Base-by-base conservation (phyloP, 306 rosid genomes). In the Lathyrus aphaca region DNA sequence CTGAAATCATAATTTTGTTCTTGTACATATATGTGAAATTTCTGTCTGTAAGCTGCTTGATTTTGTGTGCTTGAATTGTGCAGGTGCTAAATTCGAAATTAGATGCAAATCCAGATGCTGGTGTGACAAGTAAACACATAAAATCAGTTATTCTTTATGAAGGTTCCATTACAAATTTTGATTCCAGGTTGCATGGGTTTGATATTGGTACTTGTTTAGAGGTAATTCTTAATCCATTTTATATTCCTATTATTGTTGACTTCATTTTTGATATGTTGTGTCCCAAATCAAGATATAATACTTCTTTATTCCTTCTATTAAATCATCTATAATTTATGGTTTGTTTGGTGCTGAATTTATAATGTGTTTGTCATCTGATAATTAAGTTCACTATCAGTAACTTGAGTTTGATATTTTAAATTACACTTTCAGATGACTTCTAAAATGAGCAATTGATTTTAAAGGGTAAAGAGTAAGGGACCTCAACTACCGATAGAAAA, bases 191-290 rank as follows among this genome's bases (percentile, higher is more conserved):
- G 80, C 82, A 75, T 68, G 92, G 87, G 50, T 91, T 88, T 86
- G 99, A 94, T 72, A 91, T 89, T 45, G 97, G 92, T 73, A 94
- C 97, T 76, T 94, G 99, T 84, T 87, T 91, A 77, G 99, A 94
- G 97, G 99, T 94, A 88, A 38, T 74, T 64, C 68, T 46, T 30
- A 70, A 23, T 74, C 63, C 50, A 9, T 14, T 69, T 19, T 55
- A 14, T 23, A 25, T 14, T 46, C 62, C 44, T 45, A 17, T 46
- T 55, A 67, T 46, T 71, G 77, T 35, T 64, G 17, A 62, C 43
- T 68, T 64, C 51, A 51, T 18, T 70, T 61, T 57, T 40, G 27
- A 21, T 27, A 16, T 45, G 37, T 30, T 12, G 10, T 59, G 46
- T 40, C 38, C 59, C 12, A 56, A 46, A 60, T 15, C 40, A 49